Evolutionary conservation across 768 basidiomycete species (phyloP).

Genomic region (Lentinula aciculospora): DNA sequence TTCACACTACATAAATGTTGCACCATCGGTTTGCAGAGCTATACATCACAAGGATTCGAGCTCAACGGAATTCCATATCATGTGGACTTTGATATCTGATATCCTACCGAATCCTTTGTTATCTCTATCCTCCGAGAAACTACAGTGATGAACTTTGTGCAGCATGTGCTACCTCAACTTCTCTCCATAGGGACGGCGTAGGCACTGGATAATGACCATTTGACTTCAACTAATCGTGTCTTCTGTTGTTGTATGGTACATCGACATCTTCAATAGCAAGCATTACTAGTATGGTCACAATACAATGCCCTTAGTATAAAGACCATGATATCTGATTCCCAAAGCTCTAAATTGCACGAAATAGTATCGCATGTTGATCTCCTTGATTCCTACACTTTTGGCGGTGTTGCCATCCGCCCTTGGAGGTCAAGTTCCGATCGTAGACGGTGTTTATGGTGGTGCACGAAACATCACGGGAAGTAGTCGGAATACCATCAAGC

Average conservation of each 20-base stretch:
- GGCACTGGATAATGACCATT: neutral
- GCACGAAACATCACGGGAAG: neutral
- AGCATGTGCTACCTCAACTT: constrained; percentile 3
- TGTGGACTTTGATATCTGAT: too few relatives aligned
- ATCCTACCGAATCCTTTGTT: too few relatives aligned
- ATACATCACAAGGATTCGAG: too few relatives aligned
- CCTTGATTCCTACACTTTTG: neutral
- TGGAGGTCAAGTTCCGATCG: constrained; percentile 10
- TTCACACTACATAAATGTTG: too few relatives aligned
- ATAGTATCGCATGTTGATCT: neutral
- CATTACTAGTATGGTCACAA: neutral
- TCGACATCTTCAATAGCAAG: neutral
- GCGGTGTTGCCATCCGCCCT: neutral
- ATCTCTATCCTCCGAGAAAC: neutral
- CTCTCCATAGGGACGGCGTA: neutral
- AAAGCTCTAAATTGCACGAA: neutral
- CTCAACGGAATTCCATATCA: neutral
- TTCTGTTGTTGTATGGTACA: neutral
- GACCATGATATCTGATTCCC: neutral
- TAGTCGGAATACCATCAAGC: neutral
- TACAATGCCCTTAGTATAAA: neutral
- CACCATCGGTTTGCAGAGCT: too few relatives aligned
- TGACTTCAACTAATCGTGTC: neutral
- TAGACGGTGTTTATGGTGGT: constrained; percentile 10
- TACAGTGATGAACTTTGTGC: neutral